These are phyloP conservation scores for Thalassiosira pacifica DNA, from an alignment of 352 stramenopile species.

Conservation along the genomic window DNA sequence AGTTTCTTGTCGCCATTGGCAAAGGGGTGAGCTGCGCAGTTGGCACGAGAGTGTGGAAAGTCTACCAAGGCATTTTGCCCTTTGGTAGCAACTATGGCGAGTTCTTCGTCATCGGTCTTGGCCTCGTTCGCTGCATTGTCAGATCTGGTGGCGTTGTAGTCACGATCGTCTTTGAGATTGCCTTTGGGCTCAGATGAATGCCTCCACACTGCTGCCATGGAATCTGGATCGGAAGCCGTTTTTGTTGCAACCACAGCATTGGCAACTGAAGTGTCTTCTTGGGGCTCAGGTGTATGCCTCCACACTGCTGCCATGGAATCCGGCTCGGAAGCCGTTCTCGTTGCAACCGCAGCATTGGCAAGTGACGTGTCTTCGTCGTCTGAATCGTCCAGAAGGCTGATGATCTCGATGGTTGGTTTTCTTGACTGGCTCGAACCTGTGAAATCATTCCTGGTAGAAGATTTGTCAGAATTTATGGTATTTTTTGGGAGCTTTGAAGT, in stretches of 20 bases:
- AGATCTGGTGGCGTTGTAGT: background rate
- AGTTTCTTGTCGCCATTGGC: slow-evolving; percentile 7
- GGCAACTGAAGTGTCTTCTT: background rate
- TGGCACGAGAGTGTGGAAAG: slow-evolving; percentile 52
- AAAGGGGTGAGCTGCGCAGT: slow-evolving; percentile 51
- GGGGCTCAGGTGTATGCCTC: background rate
- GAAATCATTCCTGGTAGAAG: too few relatives aligned
- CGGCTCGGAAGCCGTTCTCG: too few relatives aligned
- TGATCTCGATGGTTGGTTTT: slow-evolving; percentile 34
- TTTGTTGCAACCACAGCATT: background rate
- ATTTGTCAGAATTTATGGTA: too few relatives aligned
- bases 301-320: too few relatives aligned
- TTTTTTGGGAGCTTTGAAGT: too few relatives aligned
- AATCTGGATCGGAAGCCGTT: too few relatives aligned
- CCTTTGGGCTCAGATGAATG: background rate
- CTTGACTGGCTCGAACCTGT: too few relatives aligned
- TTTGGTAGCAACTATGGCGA: slow-evolving; percentile 30
- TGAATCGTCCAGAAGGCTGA: slow-evolving; percentile 46
- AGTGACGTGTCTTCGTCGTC: slow-evolving; percentile 14
- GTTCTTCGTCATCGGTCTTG: slow-evolving; percentile 44
- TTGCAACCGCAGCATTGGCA: background rate
- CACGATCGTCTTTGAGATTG: slow-evolving; percentile 10
- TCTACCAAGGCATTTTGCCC: slow-evolving; percentile 52
- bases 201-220: background rate
- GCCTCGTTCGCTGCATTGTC: background rate